These are phyloP conservation scores for Gossypium gossypioides DNA, from an alignment of 441 rosid species.

Conservation along the genomic window DNA sequence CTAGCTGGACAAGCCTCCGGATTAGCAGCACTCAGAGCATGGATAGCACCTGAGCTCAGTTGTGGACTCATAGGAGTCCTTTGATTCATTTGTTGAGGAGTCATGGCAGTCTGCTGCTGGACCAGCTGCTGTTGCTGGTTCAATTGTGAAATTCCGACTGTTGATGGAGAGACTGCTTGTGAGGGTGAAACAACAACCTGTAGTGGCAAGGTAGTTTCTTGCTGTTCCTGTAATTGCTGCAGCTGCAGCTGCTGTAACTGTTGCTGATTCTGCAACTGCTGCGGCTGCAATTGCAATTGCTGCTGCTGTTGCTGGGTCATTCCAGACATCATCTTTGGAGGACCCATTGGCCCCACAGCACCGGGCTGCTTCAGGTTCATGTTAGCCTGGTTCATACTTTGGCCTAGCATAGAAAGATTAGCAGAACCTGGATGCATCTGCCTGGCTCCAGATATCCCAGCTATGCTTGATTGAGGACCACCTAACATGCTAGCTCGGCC, in stretches of 20 bases:
- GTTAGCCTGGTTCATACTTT: slow-evolving; percentile 49
- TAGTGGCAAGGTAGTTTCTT: slow-evolving; percentile 51
- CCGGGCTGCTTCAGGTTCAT: slow-evolving; percentile 53
- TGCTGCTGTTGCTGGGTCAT: slow-evolving; percentile 39
- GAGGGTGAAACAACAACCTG: slow-evolving; percentile 74
- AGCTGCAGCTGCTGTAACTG: slow-evolving; percentile 16
- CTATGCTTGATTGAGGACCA: slow-evolving; percentile 49
- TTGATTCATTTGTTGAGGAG: slow-evolving; percentile 88
- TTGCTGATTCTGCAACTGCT: slow-evolving; percentile 27
- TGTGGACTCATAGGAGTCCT: slow-evolving; percentile 96
- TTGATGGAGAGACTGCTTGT: slow-evolving; percentile 69
- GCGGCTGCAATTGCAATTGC: slow-evolving; percentile 29
- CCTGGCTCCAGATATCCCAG: slow-evolving; percentile 55
- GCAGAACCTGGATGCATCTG: slow-evolving; percentile 64
- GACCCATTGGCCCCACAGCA: slow-evolving; percentile 71
- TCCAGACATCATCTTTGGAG: slow-evolving; percentile 71
- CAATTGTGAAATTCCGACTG: slow-evolving; percentile 56
- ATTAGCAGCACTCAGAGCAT: slow-evolving; percentile 65
- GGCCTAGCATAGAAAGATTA: slow-evolving; percentile 57
- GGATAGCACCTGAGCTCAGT: slow-evolving; percentile 74
- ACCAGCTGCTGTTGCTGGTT: slow-evolving; percentile 27
- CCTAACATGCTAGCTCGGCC: slow-evolving; percentile 36
- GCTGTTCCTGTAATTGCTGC: slow-evolving; percentile 32
- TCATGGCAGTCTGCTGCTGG: slow-evolving; percentile 40
- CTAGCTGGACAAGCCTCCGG: slow-evolving; percentile 83